phyloP scores from a whole-genome alignment of 139 green algal genomes.

The Diplosphaera chodatii region DNA sequence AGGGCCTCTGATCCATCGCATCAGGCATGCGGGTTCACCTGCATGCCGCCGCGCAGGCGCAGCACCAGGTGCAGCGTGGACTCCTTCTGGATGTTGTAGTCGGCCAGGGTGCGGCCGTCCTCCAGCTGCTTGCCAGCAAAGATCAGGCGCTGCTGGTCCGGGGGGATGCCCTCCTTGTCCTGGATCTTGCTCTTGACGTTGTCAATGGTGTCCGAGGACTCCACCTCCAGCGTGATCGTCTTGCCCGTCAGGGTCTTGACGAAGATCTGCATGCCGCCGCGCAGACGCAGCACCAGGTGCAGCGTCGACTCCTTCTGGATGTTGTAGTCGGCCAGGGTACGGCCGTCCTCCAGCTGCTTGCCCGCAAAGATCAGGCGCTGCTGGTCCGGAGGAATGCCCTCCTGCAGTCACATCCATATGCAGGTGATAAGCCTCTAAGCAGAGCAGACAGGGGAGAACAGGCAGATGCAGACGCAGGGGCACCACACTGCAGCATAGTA shows the following conservation, averaged over 20 bases:
- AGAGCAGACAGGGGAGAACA: no score
- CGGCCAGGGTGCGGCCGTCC: slow-evolving; percentile 84
- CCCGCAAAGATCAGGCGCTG: slow-evolving; percentile 93
- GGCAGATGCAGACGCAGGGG: no score
- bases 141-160: slow-evolving; percentile 91
- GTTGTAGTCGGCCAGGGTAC: slow-evolving; percentile 92
- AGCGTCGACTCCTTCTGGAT: slow-evolving; percentile 87
- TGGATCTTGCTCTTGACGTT: no score
- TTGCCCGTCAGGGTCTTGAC: no score
- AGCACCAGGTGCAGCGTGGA: slow-evolving; percentile 80
- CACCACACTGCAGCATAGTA: not conserved
- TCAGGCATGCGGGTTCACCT: no score
- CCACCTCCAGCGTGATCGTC: no score
- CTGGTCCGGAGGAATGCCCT: slow-evolving; percentile 87
- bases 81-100: slow-evolving; percentile 96
- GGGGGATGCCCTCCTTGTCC: slow-evolving; percentile 84
- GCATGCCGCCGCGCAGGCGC: slow-evolving; percentile 61
- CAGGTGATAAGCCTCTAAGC: no score
- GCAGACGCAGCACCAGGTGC: slow-evolving; percentile 81
- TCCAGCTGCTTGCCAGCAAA: slow-evolving; percentile 96
- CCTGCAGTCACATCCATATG: no score
- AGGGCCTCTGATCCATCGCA: no score
- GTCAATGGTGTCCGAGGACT: no score
- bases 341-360: slow-evolving; percentile 93
- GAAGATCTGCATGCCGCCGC: no score